Evolutionary conservation across 2,329 filamentous ascomycete species (phyloP).

Genomic region (Sodiomyces alkalinus): DNA sequence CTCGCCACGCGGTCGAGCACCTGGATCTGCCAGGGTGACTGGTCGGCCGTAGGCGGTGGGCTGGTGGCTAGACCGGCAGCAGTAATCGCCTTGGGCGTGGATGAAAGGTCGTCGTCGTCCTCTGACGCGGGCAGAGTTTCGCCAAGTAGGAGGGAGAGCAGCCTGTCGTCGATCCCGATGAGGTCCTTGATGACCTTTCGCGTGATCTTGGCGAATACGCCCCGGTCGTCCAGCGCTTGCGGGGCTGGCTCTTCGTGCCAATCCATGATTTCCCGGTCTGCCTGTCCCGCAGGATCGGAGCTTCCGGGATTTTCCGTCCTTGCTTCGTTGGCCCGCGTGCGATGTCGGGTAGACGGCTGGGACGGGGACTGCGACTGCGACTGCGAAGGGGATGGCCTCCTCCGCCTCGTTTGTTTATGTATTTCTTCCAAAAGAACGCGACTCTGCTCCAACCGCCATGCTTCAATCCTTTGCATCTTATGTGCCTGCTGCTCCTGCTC

Average conservation of each 20-base stretch:
- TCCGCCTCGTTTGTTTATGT: slow-evolving; percentile 63
- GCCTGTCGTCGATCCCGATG: slow-evolving; percentile 76
- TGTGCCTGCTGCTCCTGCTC: slow-evolving; percentile 51
- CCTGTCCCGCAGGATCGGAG: slow-evolving; percentile 13
- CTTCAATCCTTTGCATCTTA: slow-evolving; percentile 70
- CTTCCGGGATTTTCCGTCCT: slow-evolving; percentile 10
- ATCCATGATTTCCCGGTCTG: slow-evolving; percentile 25
- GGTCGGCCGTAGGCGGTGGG: slow-evolving; percentile 16
- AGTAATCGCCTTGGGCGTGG: slow-evolving; percentile 31
- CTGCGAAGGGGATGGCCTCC: slow-evolving; percentile 46
- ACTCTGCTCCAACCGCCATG: slow-evolving; percentile 86
- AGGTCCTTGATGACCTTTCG: slow-evolving; percentile 76
- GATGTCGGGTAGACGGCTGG: too few relatives aligned
- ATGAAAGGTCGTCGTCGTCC: slow-evolving; percentile 28
- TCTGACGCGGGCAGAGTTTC: slow-evolving; percentile 57
- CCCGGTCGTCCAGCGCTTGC: slow-evolving; percentile 39
- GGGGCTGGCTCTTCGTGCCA: slow-evolving; percentile 34
- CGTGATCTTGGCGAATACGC: slow-evolving; percentile 69
- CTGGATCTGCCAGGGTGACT: slow-evolving; percentile 55
- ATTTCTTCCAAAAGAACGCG: slow-evolving; percentile 75
- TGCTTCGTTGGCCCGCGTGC: slow-evolving; percentile 13
- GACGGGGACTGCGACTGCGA: slow-evolving; percentile 34
- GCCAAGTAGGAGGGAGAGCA: slow-evolving; percentile 77
- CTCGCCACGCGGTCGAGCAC: slow-evolving; percentile 73
- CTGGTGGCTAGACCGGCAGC: slow-evolving; percentile 10